Evolutionary conservation across 2,329 filamentous ascomycete species (phyloP).

Genomic region (Rasamsonia emersonii): DNA sequence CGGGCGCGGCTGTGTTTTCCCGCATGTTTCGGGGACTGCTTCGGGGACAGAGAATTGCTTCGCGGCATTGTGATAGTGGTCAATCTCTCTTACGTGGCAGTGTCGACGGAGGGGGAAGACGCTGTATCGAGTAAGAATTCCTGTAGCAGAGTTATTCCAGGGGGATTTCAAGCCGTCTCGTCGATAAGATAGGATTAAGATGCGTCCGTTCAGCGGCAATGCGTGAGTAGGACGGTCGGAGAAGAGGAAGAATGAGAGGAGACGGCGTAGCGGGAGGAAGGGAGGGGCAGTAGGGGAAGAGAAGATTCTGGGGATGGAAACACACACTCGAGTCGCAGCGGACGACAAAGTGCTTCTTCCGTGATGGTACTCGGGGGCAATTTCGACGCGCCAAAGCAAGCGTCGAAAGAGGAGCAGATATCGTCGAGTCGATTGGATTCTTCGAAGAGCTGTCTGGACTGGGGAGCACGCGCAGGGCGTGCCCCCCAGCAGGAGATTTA

Average conservation of each 20-base stretch:
- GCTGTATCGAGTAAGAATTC: too few relatives aligned
- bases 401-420: constrained; percentile 48
- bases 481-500: constrained; percentile 78
- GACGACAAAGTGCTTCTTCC: constrained; percentile 31
- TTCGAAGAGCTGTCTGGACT: constrained; percentile 81
- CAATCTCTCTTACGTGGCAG: too few relatives aligned
- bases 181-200: neutral
- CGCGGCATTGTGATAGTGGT: constrained; percentile 20
- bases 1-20: constrained; percentile 16
- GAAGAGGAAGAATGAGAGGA: constrained; percentile 7
- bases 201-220: neutral
- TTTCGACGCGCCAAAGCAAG: constrained; percentile 48
- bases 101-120: too few relatives aligned
- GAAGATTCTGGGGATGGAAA: constrained; percentile 14
- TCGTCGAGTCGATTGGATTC: constrained; percentile 47
- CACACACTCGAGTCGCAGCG: constrained; percentile 29
- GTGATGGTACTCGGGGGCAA: constrained; percentile 41
- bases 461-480: constrained; percentile 54
- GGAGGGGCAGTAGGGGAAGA: constrained; percentile 10
- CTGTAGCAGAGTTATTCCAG: too few relatives aligned
- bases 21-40: constrained; percentile 18
- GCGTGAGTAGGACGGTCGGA: neutral
- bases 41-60: constrained; percentile 17
- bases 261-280: constrained; percentile 8
- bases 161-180: too few relatives aligned